These are phyloP conservation scores for Leucosporidium creatinivorum DNA, from an alignment of 768 basidiomycete species.

Conservation along the genomic window DNA sequence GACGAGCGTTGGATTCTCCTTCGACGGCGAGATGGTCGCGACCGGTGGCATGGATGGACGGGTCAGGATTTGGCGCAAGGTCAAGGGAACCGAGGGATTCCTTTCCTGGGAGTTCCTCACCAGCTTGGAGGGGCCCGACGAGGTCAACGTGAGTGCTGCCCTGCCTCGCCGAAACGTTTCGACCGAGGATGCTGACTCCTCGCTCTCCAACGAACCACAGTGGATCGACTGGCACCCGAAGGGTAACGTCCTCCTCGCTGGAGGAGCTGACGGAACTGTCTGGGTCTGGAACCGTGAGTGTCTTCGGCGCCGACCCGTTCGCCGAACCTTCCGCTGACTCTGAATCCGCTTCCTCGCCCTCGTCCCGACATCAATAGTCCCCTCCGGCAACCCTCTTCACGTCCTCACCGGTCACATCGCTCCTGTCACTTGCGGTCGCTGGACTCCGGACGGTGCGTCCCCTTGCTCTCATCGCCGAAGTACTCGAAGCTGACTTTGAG, in stretches of 20 bases:
- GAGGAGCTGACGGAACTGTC: slow-evolving; percentile 83
- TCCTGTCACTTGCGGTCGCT: slow-evolving; percentile 75
- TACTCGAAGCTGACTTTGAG: slow-evolving; percentile 10
- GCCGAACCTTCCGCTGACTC: background rate
- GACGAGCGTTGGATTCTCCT: slow-evolving; percentile 65
- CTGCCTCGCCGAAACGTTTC: background rate
- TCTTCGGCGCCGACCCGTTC: slow-evolving; percentile 3
- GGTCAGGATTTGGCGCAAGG: slow-evolving; percentile 82
- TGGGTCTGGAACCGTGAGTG: slow-evolving; percentile 96
- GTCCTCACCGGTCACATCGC: slow-evolving; percentile 87
- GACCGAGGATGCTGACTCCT: no score
- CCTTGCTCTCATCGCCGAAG: background rate
- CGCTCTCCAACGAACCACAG: slow-evolving; percentile 45
- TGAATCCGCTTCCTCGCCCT: background rate
- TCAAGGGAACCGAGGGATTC: slow-evolving; percentile 45
- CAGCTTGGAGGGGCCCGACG: slow-evolving; percentile 86
- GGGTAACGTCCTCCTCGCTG: slow-evolving; percentile 77
- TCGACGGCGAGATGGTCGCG: slow-evolving; percentile 84
- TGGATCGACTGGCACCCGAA: slow-evolving; percentile 96
- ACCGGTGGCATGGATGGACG: slow-evolving; percentile 98
- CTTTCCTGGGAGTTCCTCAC: slow-evolving; percentile 90
- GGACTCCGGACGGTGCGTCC: slow-evolving; percentile 73
- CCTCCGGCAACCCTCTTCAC: slow-evolving; percentile 89
- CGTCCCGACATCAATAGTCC: slow-evolving; percentile 54
- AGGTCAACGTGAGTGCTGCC: slow-evolving; percentile 67